These are phyloP conservation scores for Colletotrichum zoysiae DNA, from an alignment of 2,329 filamentous ascomycete genomes.

Conservation along the genomic window DNA sequence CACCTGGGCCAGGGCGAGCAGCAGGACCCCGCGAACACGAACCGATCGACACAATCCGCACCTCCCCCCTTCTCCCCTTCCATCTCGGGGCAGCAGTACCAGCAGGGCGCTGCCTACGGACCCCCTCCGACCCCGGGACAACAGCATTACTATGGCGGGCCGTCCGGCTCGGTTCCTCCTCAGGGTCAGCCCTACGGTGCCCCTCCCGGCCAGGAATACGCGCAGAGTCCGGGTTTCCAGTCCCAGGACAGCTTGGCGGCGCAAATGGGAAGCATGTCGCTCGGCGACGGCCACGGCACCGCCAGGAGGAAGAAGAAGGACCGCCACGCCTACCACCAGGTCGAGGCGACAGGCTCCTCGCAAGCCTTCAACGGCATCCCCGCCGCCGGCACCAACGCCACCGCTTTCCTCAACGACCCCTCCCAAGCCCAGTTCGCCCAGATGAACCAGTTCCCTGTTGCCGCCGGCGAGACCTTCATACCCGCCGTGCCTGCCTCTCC, in stretches of 20 bases:
- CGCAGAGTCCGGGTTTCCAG: conserved; percentile 50
- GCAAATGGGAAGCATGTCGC: conserved; percentile 83
- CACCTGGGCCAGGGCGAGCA: conserved; percentile 68
- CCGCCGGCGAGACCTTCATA: conserved; percentile 60
- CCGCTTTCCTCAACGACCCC: conserved; percentile 54
- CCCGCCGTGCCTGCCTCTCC: conserved; percentile 45
- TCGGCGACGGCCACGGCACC: conserved; percentile 68
- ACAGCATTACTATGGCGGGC: conserved; percentile 57
- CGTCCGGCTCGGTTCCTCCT: conserved; percentile 50
- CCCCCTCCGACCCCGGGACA: conserved; percentile 53
- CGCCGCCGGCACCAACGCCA: conserved; percentile 63
- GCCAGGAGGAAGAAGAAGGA: conserved; percentile 90
- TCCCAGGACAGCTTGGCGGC: conserved; percentile 68
- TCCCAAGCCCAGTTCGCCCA: conserved; percentile 58
- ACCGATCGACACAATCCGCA: conserved; percentile 63
- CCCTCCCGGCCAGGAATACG: conserved; percentile 49
- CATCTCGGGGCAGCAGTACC: conserved; percentile 66
- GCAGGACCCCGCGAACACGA: conserved; percentile 67
- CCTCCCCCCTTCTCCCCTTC: conserved; percentile 69
- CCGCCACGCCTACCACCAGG: conserved; percentile 89
- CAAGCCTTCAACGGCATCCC: conserved; percentile 79
- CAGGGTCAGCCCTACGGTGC: conserved; percentile 49
- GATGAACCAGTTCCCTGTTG: conserved; percentile 72
- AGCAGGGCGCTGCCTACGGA: conserved; percentile 58
- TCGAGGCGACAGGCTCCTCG: conserved; percentile 78